These are phyloP conservation scores for Acrocalymma vagum DNA, from an alignment of 2,329 filamentous ascomycete species.

Conservation along the genomic window DNA sequence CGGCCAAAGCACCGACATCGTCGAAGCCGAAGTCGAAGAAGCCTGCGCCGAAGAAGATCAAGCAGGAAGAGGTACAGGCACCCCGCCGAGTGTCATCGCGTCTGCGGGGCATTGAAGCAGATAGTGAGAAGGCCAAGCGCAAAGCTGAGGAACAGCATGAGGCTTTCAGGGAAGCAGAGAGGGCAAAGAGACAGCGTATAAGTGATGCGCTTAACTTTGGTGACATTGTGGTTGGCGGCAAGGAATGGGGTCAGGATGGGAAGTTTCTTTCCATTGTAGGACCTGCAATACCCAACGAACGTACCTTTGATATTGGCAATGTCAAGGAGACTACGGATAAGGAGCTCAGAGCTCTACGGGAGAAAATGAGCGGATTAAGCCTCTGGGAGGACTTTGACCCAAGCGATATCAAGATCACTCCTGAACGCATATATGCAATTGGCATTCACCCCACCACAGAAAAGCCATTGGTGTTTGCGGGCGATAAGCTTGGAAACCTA, in stretches of 20 bases:
- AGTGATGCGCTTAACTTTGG: slow-evolving; percentile 74
- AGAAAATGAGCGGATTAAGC: slow-evolving; percentile 78
- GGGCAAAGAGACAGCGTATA: slow-evolving; percentile 70
- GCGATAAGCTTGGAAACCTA: slow-evolving; percentile 90
- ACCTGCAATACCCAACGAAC: slow-evolving; percentile 79
- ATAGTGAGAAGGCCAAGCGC: slow-evolving; percentile 72
- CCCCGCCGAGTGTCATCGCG: slow-evolving; percentile 70
- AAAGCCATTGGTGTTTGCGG: slow-evolving; percentile 90
- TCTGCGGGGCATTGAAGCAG: slow-evolving; percentile 68
- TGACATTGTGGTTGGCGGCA: slow-evolving; percentile 82
- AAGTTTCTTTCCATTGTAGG: slow-evolving; percentile 74
- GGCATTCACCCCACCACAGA: slow-evolving; percentile 87
- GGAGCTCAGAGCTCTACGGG: slow-evolving; percentile 74
- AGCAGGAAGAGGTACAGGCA: slow-evolving; percentile 63
- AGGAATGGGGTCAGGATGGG: slow-evolving; percentile 74
- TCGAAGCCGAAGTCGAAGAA: slow-evolving; percentile 53
- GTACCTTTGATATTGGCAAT: slow-evolving; percentile 88
- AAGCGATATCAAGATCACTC: slow-evolving; percentile 58
- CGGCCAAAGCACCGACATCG: slow-evolving; percentile 58
- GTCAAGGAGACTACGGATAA: slow-evolving; percentile 81
- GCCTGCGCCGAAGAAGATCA: slow-evolving; percentile 58
- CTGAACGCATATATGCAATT: slow-evolving; percentile 70
- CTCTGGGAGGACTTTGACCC: slow-evolving; percentile 87
- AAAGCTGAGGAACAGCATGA: slow-evolving; percentile 73
- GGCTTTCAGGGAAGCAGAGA: slow-evolving; percentile 64